phyloP scores from a whole-genome alignment of 2,329 filamentous ascomycete species.

The Boeremia exigua region DNA sequence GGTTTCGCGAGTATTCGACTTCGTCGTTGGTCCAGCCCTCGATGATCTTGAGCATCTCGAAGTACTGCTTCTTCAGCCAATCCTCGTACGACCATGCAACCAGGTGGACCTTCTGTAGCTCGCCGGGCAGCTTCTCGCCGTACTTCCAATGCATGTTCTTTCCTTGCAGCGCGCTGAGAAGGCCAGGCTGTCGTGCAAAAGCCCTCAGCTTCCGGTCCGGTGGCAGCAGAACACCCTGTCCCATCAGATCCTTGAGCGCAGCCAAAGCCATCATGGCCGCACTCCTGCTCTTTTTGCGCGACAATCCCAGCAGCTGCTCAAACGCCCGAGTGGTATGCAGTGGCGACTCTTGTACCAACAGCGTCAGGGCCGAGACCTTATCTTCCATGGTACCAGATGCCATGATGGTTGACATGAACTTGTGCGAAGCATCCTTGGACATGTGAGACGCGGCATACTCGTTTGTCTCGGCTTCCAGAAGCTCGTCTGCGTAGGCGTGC shows the following conservation, averaged over 20 bases:
- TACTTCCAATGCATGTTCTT: constrained; percentile 68
- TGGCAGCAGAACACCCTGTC: constrained; percentile 84
- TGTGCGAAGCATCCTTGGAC: constrained; percentile 84
- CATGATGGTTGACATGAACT: constrained; percentile 98
- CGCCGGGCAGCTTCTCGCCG: constrained; percentile 74
- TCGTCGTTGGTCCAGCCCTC: constrained; percentile 95
- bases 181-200: constrained; percentile 79
- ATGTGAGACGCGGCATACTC: constrained; percentile 74
- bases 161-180: constrained; percentile 74
- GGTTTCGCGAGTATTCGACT: constrained; percentile 88
- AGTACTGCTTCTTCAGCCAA: constrained; percentile 93
- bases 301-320: constrained; percentile 79
- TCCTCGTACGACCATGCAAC: constrained; percentile 92
- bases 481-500: constrained; percentile 72
- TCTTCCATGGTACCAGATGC: constrained; percentile 93
- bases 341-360: constrained; percentile 95
- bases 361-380: constrained; percentile 92
- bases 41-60: constrained; percentile 88
- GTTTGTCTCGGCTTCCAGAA: constrained; percentile 79
- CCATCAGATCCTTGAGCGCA: constrained; percentile 92
- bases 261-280: constrained; percentile 92
- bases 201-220: constrained; percentile 78
- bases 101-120: constrained; percentile 76
- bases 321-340: constrained; percentile 90
- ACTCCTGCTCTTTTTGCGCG: constrained; percentile 91